phyloP scores from a whole-genome alignment of 2,329 filamentous ascomycete genomes.

The Scedosporium aurantiacum region DNA sequence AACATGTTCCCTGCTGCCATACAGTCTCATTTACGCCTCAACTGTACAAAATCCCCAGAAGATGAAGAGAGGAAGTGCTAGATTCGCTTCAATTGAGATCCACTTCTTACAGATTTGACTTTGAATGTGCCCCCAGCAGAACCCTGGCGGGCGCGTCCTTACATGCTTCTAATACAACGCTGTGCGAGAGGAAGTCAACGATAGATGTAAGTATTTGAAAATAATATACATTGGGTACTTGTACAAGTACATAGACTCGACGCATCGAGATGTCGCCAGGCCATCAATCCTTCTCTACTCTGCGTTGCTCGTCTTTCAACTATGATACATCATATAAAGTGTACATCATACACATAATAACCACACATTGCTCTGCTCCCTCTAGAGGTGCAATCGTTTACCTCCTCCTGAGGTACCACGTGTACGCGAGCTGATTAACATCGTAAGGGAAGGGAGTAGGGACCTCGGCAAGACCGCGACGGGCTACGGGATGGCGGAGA shows the following conservation, averaged over 20 bases:
- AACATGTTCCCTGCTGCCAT: not conserved
- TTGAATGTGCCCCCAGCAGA: too few relatives aligned
- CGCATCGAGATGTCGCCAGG: not conserved
- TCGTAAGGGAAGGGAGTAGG: slow-evolving; percentile 68
- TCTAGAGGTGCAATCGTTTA: slow-evolving; percentile 26
- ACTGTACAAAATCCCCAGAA: too few relatives aligned
- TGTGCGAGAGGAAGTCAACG: not conserved
- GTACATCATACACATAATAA: not conserved
- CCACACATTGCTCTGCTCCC: not conserved
- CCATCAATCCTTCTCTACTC: not conserved
- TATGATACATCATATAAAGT: not conserved
- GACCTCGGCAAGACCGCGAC: slow-evolving; percentile 68
- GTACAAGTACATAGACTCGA: not conserved
- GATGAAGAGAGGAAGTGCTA: too few relatives aligned
- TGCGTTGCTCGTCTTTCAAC: not conserved
- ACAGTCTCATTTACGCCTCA: too few relatives aligned
- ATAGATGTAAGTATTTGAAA: not conserved
- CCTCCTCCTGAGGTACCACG: slow-evolving; percentile 83
- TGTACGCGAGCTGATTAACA: slow-evolving; percentile 73
- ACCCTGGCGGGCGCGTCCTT: too few relatives aligned
- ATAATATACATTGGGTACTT: slow-evolving; percentile 1
- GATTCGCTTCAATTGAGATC: too few relatives aligned
- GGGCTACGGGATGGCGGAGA: slow-evolving; percentile 81
- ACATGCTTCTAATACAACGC: too few relatives aligned
- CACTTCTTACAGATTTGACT: too few relatives aligned